Evolutionary conservation across 2,329 filamentous ascomycete species (phyloP).

Genomic region (Stylonectria norvegica): DNA sequence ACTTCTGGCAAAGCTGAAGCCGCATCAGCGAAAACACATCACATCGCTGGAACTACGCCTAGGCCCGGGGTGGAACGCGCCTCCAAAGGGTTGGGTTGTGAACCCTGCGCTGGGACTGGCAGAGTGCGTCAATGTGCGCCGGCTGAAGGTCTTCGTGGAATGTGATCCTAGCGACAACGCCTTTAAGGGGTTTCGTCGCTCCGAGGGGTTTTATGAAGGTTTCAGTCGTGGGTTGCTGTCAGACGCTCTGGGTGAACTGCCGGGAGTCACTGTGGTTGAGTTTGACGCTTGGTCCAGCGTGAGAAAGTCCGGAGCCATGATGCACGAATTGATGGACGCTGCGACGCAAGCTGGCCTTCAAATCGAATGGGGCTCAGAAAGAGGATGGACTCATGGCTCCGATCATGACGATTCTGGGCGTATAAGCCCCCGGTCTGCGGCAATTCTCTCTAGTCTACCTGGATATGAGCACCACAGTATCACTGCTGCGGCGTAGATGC

Average conservation of each 20-base stretch:
- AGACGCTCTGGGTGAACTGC: constrained; percentile 54
- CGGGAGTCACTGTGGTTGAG: constrained; percentile 55
- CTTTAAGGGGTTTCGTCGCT: constrained; percentile 65
- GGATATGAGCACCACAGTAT: neutral
- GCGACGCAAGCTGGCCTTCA: constrained; percentile 45
- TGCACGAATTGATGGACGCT: constrained; percentile 56
- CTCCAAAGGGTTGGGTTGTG: constrained; percentile 68
- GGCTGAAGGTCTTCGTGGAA: constrained; percentile 66
- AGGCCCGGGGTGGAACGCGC: constrained; percentile 69
- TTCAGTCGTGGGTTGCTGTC: constrained; percentile 60
- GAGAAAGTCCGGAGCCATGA: constrained; percentile 61
- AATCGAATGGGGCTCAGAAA: constrained; percentile 65
- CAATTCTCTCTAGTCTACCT: too few relatives aligned
- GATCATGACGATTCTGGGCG: too few relatives aligned
- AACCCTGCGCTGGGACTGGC: constrained; percentile 60
- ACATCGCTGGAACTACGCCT: constrained; percentile 66
- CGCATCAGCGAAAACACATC: constrained; percentile 56
- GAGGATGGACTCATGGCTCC: constrained; percentile 58
- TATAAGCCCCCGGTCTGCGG: too few relatives aligned
- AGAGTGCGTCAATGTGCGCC: constrained; percentile 58
- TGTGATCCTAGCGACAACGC: constrained; percentile 65
- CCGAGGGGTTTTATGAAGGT: constrained; percentile 65
- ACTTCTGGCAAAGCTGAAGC: constrained; percentile 62
- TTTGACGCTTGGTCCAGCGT: constrained; percentile 69
- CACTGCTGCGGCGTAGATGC: neutral